Evolutionary conservation across 2,329 filamentous ascomycete species (phyloP).

Genomic region (Falciphora oryzae): DNA sequence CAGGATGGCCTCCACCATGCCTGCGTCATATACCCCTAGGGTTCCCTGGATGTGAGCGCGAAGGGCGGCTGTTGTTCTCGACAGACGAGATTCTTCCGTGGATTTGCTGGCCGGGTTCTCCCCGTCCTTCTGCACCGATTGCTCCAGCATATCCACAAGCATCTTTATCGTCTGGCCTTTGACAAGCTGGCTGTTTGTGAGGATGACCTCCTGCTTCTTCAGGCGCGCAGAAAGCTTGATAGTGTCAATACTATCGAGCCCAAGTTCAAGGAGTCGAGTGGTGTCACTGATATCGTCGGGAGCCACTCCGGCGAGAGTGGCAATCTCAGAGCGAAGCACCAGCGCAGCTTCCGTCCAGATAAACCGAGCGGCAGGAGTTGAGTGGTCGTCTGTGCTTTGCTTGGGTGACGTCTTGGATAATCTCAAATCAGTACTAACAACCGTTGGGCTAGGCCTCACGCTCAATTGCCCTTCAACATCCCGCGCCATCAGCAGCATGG

Average conservation of each 20-base stretch:
- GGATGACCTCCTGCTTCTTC: conserved; percentile 49
- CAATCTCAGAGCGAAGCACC: conserved; percentile 55
- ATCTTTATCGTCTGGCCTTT: conserved; percentile 60
- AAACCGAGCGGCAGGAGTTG: conserved; percentile 31
- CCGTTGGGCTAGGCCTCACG: too few species aligned
- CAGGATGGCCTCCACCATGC: conserved; percentile 51
- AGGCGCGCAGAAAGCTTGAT: conserved; percentile 77
- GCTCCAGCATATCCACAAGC: conserved; percentile 39
- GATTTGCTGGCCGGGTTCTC: background rate
- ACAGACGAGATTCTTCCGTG: background rate
- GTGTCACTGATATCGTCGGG: conserved; percentile 45
- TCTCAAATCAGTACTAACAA: conserved; percentile 9
- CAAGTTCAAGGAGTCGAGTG: conserved; percentile 71
- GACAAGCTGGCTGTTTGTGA: conserved; percentile 75
- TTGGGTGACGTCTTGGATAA: too few species aligned
- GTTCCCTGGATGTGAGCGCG: background rate
- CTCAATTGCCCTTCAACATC: conserved; percentile 9
- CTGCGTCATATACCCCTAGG: conserved; percentile 18
- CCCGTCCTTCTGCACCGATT: background rate
- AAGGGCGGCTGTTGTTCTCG: background rate
- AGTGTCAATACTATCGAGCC: conserved; percentile 86
- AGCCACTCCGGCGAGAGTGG: conserved; percentile 51
- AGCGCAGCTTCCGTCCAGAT: conserved; percentile 52
- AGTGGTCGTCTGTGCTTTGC: background rate
- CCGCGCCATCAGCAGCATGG: conserved; percentile 21